Percentiles rank a stretch among this genome's conserved stretches.
phyloP scores from a whole-genome alignment of 495 filamentous ascomycete species.

The Podospora anserina region DNA sequence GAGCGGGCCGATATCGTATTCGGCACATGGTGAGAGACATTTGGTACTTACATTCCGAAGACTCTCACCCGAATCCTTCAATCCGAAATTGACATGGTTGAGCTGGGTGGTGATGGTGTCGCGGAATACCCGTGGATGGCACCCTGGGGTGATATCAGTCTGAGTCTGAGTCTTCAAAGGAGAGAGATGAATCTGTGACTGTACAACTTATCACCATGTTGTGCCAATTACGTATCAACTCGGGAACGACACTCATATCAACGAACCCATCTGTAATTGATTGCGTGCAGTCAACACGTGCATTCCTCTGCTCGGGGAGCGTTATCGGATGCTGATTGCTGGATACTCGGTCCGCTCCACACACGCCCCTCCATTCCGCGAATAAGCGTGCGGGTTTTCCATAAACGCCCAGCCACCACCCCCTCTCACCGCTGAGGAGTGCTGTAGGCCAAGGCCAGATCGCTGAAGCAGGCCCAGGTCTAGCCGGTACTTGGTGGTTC shows the following conservation, averaged over 20 bases:
- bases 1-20: constrained; percentile 12
- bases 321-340: not conserved
- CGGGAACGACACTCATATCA: not conserved
- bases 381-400: not conserved
- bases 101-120: not conserved
- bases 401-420: not conserved
- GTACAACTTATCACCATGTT: not conserved
- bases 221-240: constrained; percentile 8
- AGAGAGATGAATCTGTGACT: not conserved
- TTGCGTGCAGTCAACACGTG: not conserved
- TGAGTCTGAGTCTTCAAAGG: not conserved
- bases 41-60: not conserved
- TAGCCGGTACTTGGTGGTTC: not conserved
- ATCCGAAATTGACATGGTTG: not conserved
- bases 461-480: constrained; percentile 2
- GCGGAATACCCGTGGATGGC: not conserved
- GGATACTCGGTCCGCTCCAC: not conserved
- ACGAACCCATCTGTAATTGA: not conserved
- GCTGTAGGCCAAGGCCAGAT: constrained; percentile 3
- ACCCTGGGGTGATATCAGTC: not conserved
- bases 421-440: not conserved
- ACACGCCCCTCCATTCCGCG: not conserved
- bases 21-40: not conserved
- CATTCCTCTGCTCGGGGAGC: not conserved
- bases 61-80: constrained; percentile 1